Evolutionary conservation across 331 rosid species (phyloP).

Genomic region (Saraca asoca): DNA sequence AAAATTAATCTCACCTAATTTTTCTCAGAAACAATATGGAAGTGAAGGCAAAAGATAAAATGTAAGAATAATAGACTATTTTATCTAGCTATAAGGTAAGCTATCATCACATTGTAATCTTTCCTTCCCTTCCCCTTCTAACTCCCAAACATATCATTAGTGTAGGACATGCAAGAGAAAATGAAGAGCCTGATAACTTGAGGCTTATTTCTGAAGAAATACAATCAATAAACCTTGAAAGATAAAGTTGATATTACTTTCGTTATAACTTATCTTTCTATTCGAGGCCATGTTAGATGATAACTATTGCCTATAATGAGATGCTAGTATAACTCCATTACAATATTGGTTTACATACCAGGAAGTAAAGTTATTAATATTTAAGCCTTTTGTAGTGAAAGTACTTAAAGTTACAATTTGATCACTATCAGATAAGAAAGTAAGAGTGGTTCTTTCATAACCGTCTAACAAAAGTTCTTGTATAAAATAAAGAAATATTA

Average conservation of each 20-base stretch:
- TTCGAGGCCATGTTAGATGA: constrained; percentile 3
- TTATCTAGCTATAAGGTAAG: too few species aligned
- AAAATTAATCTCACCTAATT: too few species aligned
- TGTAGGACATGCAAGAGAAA: too few species aligned
- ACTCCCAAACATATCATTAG: too few species aligned
- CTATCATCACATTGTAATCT: too few species aligned
- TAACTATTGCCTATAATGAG: background rate
- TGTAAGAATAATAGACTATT: too few species aligned
- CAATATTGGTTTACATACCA: constrained; percentile 1
- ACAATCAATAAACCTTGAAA: background rate
- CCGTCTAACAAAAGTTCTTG: background rate
- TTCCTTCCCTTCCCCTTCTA: too few species aligned
- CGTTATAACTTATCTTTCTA: background rate
- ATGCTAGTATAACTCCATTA: background rate
- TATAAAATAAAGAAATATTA: constrained; percentile 1
- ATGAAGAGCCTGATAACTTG: too few species aligned
- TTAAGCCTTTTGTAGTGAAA: background rate
- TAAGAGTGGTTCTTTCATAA: constrained; percentile 21
- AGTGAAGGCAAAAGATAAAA: too few species aligned
- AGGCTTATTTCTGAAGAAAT: constrained; percentile 18
- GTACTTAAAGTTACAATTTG: background rate
- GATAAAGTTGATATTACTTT: background rate
- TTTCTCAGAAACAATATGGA: too few species aligned
- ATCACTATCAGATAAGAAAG: background rate
- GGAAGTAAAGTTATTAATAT: background rate